Evolutionary conservation across 192 early-diverging fungal species (phyloP), one percentile per base, ranked within the genome.

Genomic region (Blastocladiella britannica): DNA sequence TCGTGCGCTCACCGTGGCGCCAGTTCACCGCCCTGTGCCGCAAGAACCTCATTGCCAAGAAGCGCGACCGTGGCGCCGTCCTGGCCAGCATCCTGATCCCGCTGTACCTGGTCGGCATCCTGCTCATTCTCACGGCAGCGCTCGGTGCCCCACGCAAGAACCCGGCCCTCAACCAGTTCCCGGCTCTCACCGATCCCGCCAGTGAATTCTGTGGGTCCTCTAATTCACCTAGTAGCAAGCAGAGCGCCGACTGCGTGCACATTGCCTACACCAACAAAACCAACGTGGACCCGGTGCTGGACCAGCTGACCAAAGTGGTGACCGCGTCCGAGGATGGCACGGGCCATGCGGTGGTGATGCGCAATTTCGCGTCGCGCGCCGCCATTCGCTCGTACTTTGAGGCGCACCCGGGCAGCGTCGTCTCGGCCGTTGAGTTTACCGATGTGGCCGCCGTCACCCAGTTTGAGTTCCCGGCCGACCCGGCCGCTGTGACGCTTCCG

Each of bases 311-410:
- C 25, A 43, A 55, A 4, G 63, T 70, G 51, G 61, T 70, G 18
- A 12, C 64, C 7, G 65, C 59, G n/a, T 70, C 68, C 7, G 68
- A 70, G 47, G 64, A n/a, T n/a, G n/a, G n/a, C n/a, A n/a, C n/a
- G n/a, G n/a, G 61, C n/a, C 25, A 62, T 12, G 12, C 55, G 0
- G 61, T 65, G 24, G 54, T 67, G 5, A 58, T 62, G 8, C 65
- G 63, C 27, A 57, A 60, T 37, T 70, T 53, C 25, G 30, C 62
- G 2, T 30, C 61, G n/a, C 65, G 63, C 52, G 62, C 29, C 20
- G 58, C 55, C 30, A 70, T 70, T 64, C 47, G 26, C 9, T 51
- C 57, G 7, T 60, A 58, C 26, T 67, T 66, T 20, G 55, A 62
- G 43, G 62, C 29, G 2, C 61, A 64, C n/a, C 68, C 68, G 7